These are phyloP conservation scores for Trebouxiophyceae sp. DNA, from an alignment of 163 green algal species.

Conservation along the genomic window DNA sequence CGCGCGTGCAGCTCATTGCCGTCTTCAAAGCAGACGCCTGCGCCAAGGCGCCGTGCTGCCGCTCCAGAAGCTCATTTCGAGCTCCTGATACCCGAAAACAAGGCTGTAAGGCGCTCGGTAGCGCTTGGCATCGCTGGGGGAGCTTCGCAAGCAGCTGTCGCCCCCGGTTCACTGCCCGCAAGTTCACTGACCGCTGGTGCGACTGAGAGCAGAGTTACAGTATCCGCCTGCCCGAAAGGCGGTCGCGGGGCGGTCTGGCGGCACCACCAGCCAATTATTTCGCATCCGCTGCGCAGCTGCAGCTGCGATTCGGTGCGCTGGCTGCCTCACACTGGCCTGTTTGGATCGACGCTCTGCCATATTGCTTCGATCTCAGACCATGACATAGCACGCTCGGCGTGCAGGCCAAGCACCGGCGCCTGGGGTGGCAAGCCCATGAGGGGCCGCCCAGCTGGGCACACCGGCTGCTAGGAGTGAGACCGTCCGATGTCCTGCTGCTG, in stretches of 20 bases:
- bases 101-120: too few species aligned
- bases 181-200: not conserved
- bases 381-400: not conserved
- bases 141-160: not conserved
- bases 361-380: not conserved
- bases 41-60: too few species aligned
- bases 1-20: too few species aligned
- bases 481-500: not conserved
- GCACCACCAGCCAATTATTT: not conserved
- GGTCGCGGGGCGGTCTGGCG: not conserved
- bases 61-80: too few species aligned
- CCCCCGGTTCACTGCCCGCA: not conserved
- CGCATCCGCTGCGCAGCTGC: not conserved
- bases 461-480: not conserved
- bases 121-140: not conserved
- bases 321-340: not conserved
- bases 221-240: not conserved
- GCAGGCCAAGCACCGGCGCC: not conserved
- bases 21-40: too few species aligned
- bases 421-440: not conserved
- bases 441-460: not conserved
- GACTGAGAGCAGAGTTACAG: not conserved
- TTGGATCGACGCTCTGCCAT: not conserved
- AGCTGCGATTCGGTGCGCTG: not conserved
- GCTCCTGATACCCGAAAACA: too few species aligned